Evolutionary conservation across 2,329 filamentous ascomycete genomes (phyloP).

Genomic region (Pseudohalonectria lignicola): DNA sequence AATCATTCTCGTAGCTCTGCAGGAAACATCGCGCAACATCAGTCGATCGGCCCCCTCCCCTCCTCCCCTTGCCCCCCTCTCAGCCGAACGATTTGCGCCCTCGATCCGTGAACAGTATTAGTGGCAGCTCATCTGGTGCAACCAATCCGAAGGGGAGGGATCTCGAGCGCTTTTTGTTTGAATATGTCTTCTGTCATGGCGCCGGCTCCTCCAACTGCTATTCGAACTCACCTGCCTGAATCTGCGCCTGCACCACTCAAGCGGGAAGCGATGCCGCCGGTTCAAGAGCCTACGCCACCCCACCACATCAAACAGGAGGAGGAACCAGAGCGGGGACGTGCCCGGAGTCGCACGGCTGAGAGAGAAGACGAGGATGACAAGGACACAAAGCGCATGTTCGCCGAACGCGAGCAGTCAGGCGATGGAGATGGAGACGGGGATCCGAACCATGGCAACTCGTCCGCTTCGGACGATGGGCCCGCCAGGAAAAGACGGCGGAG

Average conservation of each 20-base stretch:
- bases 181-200: background rate
- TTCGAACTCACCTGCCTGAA: too few species aligned
- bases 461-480: slow-evolving; percentile 38
- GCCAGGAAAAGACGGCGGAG: slow-evolving; percentile 55
- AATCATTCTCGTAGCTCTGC: too few species aligned
- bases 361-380: slow-evolving; percentile 27
- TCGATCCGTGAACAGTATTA: too few species aligned
- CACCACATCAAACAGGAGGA: slow-evolving; percentile 28
- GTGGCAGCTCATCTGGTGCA: too few species aligned
- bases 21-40: too few species aligned
- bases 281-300: slow-evolving; percentile 28
- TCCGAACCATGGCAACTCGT: slow-evolving; percentile 33
- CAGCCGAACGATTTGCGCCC: too few species aligned
- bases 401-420: slow-evolving; percentile 21
- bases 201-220: background rate
- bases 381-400: slow-evolving; percentile 7
- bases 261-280: slow-evolving; percentile 30
- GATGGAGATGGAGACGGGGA: slow-evolving; percentile 24
- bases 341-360: slow-evolving; percentile 28
- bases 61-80: too few species aligned
- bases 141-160: too few species aligned
- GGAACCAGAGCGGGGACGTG: slow-evolving; percentile 25
- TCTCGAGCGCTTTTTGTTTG: too few species aligned
- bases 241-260: too few species aligned
- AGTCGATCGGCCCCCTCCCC: too few species aligned